Percentiles rank a stretch among this genome's conserved stretches.
These are phyloP conservation scores for Lasiosphaeria ovina DNA, from an alignment of 495 filamentous ascomycete genomes.

Conservation along the genomic window DNA sequence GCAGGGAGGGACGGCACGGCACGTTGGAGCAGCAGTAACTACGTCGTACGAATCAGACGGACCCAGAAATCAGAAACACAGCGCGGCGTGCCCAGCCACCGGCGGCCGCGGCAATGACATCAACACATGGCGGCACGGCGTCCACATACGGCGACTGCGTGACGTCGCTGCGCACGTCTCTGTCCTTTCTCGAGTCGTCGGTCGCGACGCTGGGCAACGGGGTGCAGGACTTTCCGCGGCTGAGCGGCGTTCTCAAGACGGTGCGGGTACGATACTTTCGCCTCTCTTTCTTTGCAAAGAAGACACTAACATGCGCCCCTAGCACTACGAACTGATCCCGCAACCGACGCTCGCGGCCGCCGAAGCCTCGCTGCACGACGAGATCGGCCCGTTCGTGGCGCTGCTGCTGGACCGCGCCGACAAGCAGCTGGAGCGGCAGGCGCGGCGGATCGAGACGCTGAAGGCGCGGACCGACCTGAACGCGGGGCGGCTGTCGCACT, in stretches of 20 bases:
- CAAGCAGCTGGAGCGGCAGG: slow-evolving; percentile 44
- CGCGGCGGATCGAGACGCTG: slow-evolving; percentile 47
- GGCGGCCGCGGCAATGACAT: too few relatives aligned
- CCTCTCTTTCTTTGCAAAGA: not conserved
- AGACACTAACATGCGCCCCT: not conserved
- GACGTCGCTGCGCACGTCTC: slow-evolving; percentile 46
- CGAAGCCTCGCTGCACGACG: slow-evolving; percentile 49
- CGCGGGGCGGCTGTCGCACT: slow-evolving; percentile 39
- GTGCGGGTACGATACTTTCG: slow-evolving; percentile 38
- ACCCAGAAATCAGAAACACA: too few relatives aligned
- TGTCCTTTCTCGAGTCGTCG: slow-evolving; percentile 51
- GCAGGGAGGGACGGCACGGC: too few relatives aligned
- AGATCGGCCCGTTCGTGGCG: slow-evolving; percentile 47
- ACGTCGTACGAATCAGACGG: too few relatives aligned
- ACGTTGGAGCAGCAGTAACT: too few relatives aligned
- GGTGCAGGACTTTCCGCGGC: slow-evolving; percentile 47
- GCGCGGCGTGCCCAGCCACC: too few relatives aligned
- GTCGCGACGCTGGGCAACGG: slow-evolving; percentile 44
- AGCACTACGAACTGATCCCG: slow-evolving; percentile 54
- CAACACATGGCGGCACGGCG: not conserved
- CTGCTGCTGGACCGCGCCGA: slow-evolving; percentile 48
- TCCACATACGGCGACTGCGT: slow-evolving; percentile 46
- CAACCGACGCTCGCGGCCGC: slow-evolving; percentile 47
- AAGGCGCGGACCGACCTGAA: slow-evolving; percentile 48
- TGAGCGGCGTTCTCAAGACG: slow-evolving; percentile 45